Evolutionary conservation across 2,329 filamentous ascomycete genomes (phyloP), one percentile per base, ranked within the genome.

Genomic region (Aspergillus aculeatinus): DNA sequence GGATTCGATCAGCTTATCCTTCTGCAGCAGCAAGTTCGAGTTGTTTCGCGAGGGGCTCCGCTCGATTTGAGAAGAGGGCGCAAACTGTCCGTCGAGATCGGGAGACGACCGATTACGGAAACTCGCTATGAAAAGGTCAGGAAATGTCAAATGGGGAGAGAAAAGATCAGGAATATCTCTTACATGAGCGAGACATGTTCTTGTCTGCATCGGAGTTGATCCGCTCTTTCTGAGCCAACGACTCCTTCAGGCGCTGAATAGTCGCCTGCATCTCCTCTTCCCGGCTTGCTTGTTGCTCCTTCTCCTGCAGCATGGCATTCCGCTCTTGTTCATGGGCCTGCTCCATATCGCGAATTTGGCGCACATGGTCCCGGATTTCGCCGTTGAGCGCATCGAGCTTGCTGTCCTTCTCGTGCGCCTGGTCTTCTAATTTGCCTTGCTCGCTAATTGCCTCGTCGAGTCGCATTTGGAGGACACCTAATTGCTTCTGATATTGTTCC

Each of bases 1-100:
- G 11, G 90, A 92, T 75, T 98, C 94, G 68, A 99, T 98, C 60
- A 97, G 82, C 78, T 96, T 95, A 78, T 99, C 95, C 76, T 98
- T 99, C 75, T 98, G 93, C 68, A 96, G 83, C 54, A 98, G 85
- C 55, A 96, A 82, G 76, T 94, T 96, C 14, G 92, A 96, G 76
- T 90, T 94, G 74, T 91, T 96, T 64, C 90, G 86, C 35, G 92
- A 96, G 69, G 96, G 91, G 82, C 91, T 96, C 65, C 92, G 89
- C 69, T 94, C 88, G 57, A 96, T 78, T 4, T 91, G 92, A 16
- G 89, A 89, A 1, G 92, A 90, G 14, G 93, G 93, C 9, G 93
- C 93, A 72, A 97, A 97, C 70, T 91, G 91, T 54, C 87, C 87
- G 66, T 94, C 91, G 58, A 92, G 84, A 79, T 77, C 88, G 78